Base-by-base conservation (phyloP, 306 rosid species). In the Acacia confusa region DNA sequence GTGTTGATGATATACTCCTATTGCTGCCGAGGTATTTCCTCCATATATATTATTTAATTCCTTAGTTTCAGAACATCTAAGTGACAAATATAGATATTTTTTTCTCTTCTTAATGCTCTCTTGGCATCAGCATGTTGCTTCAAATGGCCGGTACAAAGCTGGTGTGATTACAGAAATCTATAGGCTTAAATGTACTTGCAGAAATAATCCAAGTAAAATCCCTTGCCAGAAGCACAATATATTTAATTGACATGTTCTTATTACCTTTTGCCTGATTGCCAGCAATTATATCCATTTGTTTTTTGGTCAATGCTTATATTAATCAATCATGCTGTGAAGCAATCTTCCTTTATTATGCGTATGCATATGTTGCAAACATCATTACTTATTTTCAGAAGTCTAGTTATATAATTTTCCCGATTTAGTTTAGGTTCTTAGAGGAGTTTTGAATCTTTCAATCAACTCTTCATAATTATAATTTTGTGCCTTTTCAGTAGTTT, bases 1-100 rank as follows among this genome's bases (percentile, higher is more conserved):
- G 70, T 52, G 92, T 82, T 80, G 92, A 88, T 78, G 92, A 91
- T 79, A 91, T 79, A 40, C 92, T 0, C 92, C 96, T 16, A 82
- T 84, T 87, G 96, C 93, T 72, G 96, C 96, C 85, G 83, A 82
- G 90, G 94, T 92, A 76, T 76, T 79, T 75, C 72, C 40, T 72
- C 66, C 28, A 53, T 41, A 41, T 55, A 40, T 41, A 36, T 57
- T 69, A 24, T 34, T 73, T 6, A 63, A 71, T 43, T 82, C 61
- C 30, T 67, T 27, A 32, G 79, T 82, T 81, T 79, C 66, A 67
- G 27, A 36, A 55, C 0, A 38, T 78, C 20, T 60, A 28, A 22
- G 6, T 45, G 32, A 81, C 70, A 68, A 74, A 78, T 74, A 14
- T 13, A 43, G 67, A 4, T 36, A 5, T 74, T 40, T 24, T 40